A percentile compares a stretch with the other conserved stretches of the same genome.
Evolutionary conservation across 768 basidiomycete genomes (phyloP).

Genomic region (Albatrellus ellisii): DNA sequence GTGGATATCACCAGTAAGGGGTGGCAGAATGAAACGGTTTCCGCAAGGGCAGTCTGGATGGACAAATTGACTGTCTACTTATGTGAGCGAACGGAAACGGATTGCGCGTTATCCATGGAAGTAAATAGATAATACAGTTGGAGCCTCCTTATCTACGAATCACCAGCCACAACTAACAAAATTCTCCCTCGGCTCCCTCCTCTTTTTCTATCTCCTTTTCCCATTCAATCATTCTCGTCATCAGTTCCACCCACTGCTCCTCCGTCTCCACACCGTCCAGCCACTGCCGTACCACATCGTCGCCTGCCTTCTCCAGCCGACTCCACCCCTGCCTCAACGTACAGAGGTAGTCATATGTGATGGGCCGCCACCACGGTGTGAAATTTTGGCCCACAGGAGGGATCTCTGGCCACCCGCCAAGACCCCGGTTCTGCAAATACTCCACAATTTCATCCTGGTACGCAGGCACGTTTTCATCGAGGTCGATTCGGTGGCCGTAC

Average conservation of each 20-base stretch:
- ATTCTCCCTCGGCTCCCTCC: too few relatives aligned
- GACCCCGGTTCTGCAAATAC: constrained; percentile 15
- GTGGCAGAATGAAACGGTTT: too few relatives aligned
- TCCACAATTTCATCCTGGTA: constrained; percentile 23
- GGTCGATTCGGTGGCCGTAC: constrained; percentile 33
- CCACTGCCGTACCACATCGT: constrained; percentile 24
- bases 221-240: constrained; percentile 35
- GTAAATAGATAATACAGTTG: too few relatives aligned
- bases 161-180: too few relatives aligned
- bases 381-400: constrained; percentile 30
- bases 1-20: too few relatives aligned
- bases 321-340: constrained; percentile 32
- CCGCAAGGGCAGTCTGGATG: too few relatives aligned
- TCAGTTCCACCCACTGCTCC: constrained; percentile 35
- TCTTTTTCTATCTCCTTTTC: constrained; percentile 37
- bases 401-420: constrained; percentile 16
- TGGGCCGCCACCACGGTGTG: constrained; percentile 40
- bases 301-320: constrained; percentile 29
- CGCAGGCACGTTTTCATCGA: constrained; percentile 15
- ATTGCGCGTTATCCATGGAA: too few relatives aligned
- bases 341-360: too few relatives aligned
- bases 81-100: too few relatives aligned
- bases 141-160: too few relatives aligned
- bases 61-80: too few relatives aligned
- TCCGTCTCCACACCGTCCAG: constrained; percentile 36